A percentile compares a stretch with the other conserved stretches of the same genome.
phyloP scores from a whole-genome alignment of 2,329 filamentous ascomycete species.

The Penicillium sp. region DNA sequence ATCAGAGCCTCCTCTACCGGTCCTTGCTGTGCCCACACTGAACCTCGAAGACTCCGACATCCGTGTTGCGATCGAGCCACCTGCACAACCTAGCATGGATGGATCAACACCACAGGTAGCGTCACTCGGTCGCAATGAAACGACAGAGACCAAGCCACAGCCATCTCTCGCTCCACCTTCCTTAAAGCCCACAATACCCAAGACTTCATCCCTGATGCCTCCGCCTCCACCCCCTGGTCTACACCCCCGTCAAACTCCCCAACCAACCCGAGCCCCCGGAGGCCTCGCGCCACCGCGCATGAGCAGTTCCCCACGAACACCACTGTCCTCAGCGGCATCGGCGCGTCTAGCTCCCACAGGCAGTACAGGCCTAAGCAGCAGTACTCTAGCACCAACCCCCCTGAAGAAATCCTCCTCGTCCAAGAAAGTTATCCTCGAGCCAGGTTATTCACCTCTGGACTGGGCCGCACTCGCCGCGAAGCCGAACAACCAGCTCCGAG shows the following conservation, averaged over 20 bases:
- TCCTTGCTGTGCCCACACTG: constrained; percentile 33
- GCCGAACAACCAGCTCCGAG: constrained; percentile 67
- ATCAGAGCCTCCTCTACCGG: constrained; percentile 18
- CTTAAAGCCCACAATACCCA: constrained; percentile 9
- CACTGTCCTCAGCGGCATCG: constrained; percentile 46
- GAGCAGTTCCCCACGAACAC: constrained; percentile 37
- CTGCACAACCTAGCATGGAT: constrained; percentile 5
- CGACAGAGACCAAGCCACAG: constrained; percentile 7
- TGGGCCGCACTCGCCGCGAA: constrained; percentile 77
- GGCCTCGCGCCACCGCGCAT: constrained; percentile 29
- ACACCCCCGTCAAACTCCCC: constrained; percentile 24
- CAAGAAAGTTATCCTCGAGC: constrained; percentile 71
- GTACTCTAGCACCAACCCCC: constrained; percentile 43
- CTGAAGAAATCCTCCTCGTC: constrained; percentile 47
- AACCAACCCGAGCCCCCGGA: constrained; percentile 20
- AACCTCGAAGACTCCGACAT: constrained; percentile 26
- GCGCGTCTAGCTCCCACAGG: constrained; percentile 43
- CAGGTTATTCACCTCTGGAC: constrained; percentile 91
- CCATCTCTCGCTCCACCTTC: constrained; percentile 7
- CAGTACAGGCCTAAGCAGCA: constrained; percentile 43
- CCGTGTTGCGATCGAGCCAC: constrained; percentile 6
- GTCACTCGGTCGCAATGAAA: constrained; percentile 10
- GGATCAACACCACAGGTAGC: constrained; percentile 1
- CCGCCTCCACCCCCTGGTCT: constrained; percentile 38
- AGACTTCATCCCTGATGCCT: constrained; percentile 33